These are phyloP conservation scores for Tremella mesenterica DNA, from an alignment of 768 basidiomycete genomes.

Conservation along the genomic window DNA sequence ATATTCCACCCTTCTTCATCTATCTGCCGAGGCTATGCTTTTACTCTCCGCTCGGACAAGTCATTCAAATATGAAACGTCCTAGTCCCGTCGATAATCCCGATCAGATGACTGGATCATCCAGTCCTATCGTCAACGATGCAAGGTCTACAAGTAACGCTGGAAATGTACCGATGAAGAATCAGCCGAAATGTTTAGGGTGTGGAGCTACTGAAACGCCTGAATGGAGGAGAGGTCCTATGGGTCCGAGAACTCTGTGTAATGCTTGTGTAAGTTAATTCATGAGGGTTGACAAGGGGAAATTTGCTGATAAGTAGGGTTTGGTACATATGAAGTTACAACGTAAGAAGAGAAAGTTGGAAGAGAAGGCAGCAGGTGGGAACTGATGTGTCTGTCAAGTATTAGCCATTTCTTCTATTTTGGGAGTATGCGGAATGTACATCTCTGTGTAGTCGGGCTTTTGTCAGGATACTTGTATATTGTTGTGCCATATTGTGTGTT, in stretches of 20 bases:
- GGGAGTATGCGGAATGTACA: too few relatives aligned
- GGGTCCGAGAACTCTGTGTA: slow-evolving; percentile 45
- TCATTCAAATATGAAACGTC: too few relatives aligned
- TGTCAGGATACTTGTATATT: too few relatives aligned
- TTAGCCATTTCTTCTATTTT: too few relatives aligned
- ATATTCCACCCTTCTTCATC: slow-evolving; percentile 6
- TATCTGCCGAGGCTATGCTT: slow-evolving; percentile 1
- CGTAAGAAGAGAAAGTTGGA: slow-evolving; percentile 24
- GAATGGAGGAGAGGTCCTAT: slow-evolving; percentile 46
- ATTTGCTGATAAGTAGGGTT: slow-evolving; percentile 20
- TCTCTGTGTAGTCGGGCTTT: too few relatives aligned
- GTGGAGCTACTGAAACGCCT: slow-evolving; percentile 44
- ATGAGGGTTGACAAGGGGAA: background rate
- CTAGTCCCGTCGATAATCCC: too few relatives aligned
- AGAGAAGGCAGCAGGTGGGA: slow-evolving; percentile 13
- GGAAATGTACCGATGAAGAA: slow-evolving; percentile 5
- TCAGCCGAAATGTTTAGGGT: slow-evolving; percentile 34
- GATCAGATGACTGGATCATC: background rate
- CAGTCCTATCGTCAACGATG: background rate
- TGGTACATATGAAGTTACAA: slow-evolving; percentile 36
- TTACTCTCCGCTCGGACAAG: background rate
- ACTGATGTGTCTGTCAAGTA: background rate
- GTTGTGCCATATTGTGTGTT: too few relatives aligned
- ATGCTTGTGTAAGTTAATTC: slow-evolving; percentile 41
- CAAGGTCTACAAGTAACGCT: background rate